Base-by-base conservation (phyloP, 2,329 filamentous ascomycete species). In the Scedosporium minutisporum region DNA sequence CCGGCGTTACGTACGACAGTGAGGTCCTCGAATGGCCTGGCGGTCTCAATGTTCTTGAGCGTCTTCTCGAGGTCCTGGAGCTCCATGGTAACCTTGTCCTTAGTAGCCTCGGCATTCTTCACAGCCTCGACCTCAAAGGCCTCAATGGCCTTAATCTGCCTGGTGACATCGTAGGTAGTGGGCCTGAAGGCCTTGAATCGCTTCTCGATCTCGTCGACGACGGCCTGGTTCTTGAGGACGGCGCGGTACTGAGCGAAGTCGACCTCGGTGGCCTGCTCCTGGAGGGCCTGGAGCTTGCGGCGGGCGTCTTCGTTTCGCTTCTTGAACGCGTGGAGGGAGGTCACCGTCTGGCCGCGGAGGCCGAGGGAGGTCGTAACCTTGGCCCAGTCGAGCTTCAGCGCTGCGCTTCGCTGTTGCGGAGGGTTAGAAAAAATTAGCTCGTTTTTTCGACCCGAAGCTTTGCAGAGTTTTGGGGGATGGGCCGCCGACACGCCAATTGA, bases 241-340 rank as follows among this genome's bases (percentile, higher is more conserved):
- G 83, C 82, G 79, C 93, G 92, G 90, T 97, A 99, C 79, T 93
- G 85, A 69, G 86, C 78, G 80, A 99, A 97, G 84, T 99, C 92
- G 80, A 99, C 86, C 64, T 86, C 85, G 73, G 91, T 91, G 68
- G 93, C 82, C 76, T 89, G 87, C 79, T 96, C 91, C 67, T 86
- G 87, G 64, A 99, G 91, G 66, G 86, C 72, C 78, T 89, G 87
- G 66, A 99, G 84, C 81, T 93, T 93, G 82, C 95, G 93, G 80
- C 93, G 93, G 75, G 91, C 93, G 77, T 97, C 93, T 76, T 99
- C 95, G 84, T 97, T 97, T 82, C 95, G 93, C 87, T 96, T 95
- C 87, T 99, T 99, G 89, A 99, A 99, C 69, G 91, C 86, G 77
- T 93, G 89, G 66, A 99, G 91, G 66, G 93, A 89, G 72, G 88